A percentile compares a stretch with the other conserved stretches of the same genome.
These are phyloP conservation scores for Backusella macrospora DNA, from an alignment of 192 early-diverging fungal genomes.

Conservation along the genomic window DNA sequence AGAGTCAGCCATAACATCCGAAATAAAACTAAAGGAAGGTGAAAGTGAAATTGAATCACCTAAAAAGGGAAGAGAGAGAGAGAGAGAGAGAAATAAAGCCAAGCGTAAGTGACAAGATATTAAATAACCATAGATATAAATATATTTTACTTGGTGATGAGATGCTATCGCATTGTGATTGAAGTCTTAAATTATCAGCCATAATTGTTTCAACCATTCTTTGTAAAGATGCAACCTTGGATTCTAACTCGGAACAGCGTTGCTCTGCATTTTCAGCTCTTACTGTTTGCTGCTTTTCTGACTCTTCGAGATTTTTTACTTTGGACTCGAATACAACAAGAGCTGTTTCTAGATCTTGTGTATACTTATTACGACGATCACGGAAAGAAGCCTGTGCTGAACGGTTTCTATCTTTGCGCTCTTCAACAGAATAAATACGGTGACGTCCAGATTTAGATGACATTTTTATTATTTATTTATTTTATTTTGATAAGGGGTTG, in stretches of 20 bases:
- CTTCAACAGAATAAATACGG: conserved; percentile 15
- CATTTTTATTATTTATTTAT: not conserved
- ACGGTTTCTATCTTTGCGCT: conserved; percentile 19
- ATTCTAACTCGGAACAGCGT: not conserved
- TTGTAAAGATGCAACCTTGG: conserved; percentile 11
- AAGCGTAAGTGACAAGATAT: no score
- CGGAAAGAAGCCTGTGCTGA: conserved; percentile 23
- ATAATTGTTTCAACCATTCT: not conserved
- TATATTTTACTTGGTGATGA: no score
- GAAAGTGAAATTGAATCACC: no score
- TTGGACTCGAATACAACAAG: not conserved
- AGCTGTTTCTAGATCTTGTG: not conserved
- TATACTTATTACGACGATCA: conserved; percentile 10
- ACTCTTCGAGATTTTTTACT: not conserved
- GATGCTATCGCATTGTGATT: no score
- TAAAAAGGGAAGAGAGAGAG: no score
- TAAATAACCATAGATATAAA: no score
- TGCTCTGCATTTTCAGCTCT: conserved; percentile 10
- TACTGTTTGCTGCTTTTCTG: not conserved
- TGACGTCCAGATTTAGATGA: not conserved
- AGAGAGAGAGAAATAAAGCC: no score
- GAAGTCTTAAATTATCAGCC: no score
- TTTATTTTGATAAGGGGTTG: no score
- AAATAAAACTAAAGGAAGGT: no score
- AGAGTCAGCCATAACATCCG: not conserved